Conservation (phyloP, 345 rosid genomes). For the Populus ilicifolia region DNA sequence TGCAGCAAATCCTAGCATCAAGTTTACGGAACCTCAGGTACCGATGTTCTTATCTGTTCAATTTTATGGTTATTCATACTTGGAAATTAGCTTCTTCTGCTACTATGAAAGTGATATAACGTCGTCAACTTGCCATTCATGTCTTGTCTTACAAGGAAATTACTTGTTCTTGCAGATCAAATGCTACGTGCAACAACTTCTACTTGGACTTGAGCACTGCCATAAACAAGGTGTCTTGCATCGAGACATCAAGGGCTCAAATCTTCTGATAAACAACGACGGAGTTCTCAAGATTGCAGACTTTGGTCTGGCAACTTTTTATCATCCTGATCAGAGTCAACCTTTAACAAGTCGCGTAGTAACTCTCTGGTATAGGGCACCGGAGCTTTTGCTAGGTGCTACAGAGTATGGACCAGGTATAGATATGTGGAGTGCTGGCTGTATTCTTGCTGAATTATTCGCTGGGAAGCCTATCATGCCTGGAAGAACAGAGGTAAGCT, state of each 20-base stretch:
- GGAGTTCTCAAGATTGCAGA: conserved; percentile 93
- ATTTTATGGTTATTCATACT: neutral
- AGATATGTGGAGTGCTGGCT: conserved; percentile 91
- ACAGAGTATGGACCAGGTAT: conserved; percentile 73
- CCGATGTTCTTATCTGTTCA: neutral
- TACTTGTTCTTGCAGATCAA: conserved; percentile 50
- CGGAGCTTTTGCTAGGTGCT: conserved; percentile 94
- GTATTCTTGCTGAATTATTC: conserved; percentile 79
- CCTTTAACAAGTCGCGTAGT: conserved; percentile 87
- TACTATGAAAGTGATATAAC: neutral
- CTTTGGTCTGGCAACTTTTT: conserved; percentile 74
- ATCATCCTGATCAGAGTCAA: conserved; percentile 46
- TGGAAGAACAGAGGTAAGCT: conserved; percentile 84
- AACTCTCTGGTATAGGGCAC: conserved; percentile 95
- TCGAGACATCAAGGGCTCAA: conserved; percentile 92
- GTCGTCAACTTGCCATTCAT: neutral
- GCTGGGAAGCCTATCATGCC: conserved; percentile 94
- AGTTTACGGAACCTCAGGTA: conserved; percentile 83
- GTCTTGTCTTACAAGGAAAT: neutral
- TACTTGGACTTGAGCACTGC: conserved; percentile 80
- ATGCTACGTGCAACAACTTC: conserved; percentile 73
- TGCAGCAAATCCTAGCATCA: conserved; percentile 64
- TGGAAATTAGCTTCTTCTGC: neutral
- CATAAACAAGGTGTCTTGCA: conserved; percentile 79
- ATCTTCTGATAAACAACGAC: conserved; percentile 59